Base-by-base conservation (phyloP, 2,329 filamentous ascomycete genomes). In the Teratosphaeria nubilosa region DNA sequence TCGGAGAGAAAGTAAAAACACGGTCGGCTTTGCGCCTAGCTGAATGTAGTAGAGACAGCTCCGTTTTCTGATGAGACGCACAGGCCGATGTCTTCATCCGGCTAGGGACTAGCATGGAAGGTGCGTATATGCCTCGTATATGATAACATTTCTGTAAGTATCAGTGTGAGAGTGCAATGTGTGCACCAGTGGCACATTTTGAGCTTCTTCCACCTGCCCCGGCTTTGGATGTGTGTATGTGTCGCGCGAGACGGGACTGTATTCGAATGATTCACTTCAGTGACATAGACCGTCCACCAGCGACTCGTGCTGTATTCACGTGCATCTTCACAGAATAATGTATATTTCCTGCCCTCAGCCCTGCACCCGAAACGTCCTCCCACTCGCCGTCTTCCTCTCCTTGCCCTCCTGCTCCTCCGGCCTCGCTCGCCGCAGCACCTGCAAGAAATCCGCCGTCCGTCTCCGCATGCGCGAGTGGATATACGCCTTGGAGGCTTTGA, bases 401-500 rank as follows among this genome's bases (percentile, higher is more conserved):
- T 92, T 92, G 76, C 51, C 50, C 41, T 97, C 94, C 75, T 97
- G 92, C 68, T 87, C 91, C 73, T 99, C 94, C 51, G 94, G 95
- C 69, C 94, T 84, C 60, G 94, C 94, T 77, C 95, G 85, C 73
- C 95, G 92, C 64, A 99, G 82, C n/a, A 99, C 92, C 83, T 99
- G 95, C 59, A 99, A 84, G 79, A 99, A 99, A 74, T 99, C 95
- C 54, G 94, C 94, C 10, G 95, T 99, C 74, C 94, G 85, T 79
- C 92, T 90, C 72, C 94, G 86, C 94, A 99, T 99, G 70, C 95
- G 85, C 34, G 91, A 95, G 81, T 99, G 94, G 65, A 99, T 99
- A 71, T 96, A 99, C 56, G 95, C 94, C 81, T 99, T 99, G 62
- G 91, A 96, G 31, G 94, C 95, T 78, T 99, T 99, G 77, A 99